Evolutionary conservation across 345 rosid species (phyloP).

Genomic region (Populus davidiana): DNA sequence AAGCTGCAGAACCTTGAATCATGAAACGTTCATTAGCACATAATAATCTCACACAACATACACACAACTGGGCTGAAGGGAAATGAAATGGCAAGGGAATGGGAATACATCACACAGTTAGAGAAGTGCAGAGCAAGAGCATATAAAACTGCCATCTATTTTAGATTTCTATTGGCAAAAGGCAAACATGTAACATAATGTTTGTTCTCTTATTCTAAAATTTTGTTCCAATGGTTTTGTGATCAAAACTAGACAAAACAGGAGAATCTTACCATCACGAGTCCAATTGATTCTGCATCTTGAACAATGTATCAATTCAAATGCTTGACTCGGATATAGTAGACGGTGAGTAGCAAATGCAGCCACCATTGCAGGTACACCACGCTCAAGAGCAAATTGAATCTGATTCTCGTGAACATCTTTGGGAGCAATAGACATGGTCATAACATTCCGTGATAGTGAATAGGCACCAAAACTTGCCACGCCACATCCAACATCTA

Average conservation of each 20-base stretch:
- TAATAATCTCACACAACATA: not conserved
- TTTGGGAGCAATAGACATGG: slow-evolving; percentile 95
- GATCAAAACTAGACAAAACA: slow-evolving; percentile 10
- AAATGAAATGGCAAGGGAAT: not conserved
- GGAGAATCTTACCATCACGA: slow-evolving; percentile 72
- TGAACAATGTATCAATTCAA: slow-evolving; percentile 94
- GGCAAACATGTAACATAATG: not conserved
- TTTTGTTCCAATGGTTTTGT: not conserved
- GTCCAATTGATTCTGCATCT: slow-evolving; percentile 99
- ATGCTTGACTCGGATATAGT: slow-evolving; percentile 91
- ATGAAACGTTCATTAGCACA: not conserved
- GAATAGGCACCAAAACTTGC: slow-evolving; percentile 99
- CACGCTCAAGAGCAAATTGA: slow-evolving; percentile 98
- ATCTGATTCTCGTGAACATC: slow-evolving; percentile 99
- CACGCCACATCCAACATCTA: slow-evolving; percentile 97
- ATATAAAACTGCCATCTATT: not conserved
- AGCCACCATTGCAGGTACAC: slow-evolving; percentile 97
- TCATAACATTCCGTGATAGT: slow-evolving; percentile 65
- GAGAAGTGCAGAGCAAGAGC: not conserved
- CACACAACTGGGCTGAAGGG: not conserved
- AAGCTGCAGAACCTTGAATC: not conserved
- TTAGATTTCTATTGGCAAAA: not conserved
- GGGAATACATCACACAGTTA: not conserved
- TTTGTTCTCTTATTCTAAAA: not conserved
- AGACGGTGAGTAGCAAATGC: slow-evolving; percentile 82